These are phyloP conservation scores for Leccinum subatratum DNA, from an alignment of 1,284 basidiomycete genomes.

Conservation along the genomic window DNA sequence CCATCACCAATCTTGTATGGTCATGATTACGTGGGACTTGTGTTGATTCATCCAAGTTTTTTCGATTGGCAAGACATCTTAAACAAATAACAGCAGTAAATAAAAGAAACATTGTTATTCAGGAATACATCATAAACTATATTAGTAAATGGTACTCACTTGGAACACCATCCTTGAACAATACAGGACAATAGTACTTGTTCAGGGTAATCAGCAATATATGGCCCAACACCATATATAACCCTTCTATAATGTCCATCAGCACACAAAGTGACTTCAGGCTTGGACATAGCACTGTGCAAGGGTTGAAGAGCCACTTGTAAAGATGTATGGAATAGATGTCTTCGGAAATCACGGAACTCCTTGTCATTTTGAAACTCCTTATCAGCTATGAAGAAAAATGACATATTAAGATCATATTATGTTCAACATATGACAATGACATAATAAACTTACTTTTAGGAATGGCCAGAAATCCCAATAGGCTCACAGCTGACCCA, in stretches of 20 bases:
- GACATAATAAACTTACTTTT: not conserved
- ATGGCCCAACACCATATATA: too few relatives aligned
- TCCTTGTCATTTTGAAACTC: not conserved
- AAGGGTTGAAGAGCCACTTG: too few relatives aligned
- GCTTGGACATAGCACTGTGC: too few relatives aligned
- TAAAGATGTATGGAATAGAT: not conserved
- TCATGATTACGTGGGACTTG: not conserved
- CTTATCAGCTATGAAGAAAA: not conserved
- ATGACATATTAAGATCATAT: not conserved
- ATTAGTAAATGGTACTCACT: not conserved
- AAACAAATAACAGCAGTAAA: not conserved
- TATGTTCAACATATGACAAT: not conserved
- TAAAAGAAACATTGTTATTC: not conserved
- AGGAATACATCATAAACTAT: not conserved
- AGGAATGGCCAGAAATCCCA: not conserved
- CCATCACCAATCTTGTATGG: not conserved
- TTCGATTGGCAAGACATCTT: not conserved
- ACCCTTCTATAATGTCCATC: too few relatives aligned
- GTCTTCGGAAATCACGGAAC: not conserved
- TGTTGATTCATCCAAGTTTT: not conserved
- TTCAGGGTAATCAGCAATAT: too few relatives aligned
- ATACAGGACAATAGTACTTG: too few relatives aligned
- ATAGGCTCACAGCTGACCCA: not conserved
- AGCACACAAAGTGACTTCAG: too few relatives aligned
- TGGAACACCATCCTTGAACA: not conserved